phyloP scores from a whole-genome alignment of 192 early-diverging fungal genomes.

The Coemansia sp. region DNA sequence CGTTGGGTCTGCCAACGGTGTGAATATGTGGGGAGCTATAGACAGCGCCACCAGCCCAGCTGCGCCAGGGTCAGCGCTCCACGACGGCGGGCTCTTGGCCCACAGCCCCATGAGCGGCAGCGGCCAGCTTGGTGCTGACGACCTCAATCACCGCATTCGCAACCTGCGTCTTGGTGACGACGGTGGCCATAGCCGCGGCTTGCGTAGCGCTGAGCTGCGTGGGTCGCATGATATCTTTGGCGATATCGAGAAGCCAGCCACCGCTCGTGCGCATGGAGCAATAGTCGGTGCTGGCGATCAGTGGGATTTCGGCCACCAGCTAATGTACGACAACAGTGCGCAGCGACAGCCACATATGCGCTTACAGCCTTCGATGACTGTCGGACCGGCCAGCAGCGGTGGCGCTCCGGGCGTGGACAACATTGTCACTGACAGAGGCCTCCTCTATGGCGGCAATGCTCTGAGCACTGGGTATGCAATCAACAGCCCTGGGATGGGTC shows the following conservation, averaged over 20 bases:
- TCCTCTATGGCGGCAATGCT: constrained; percentile 24
- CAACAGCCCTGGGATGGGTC: constrained; percentile 27
- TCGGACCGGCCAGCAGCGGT: constrained; percentile 5
- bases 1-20: constrained; percentile 9
- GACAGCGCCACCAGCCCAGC: constrained; percentile 17
- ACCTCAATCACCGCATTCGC: constrained; percentile 40
- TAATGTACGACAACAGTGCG: constrained; percentile 15
- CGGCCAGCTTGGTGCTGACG: constrained; percentile 29
- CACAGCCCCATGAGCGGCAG: constrained; percentile 21
- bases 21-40: constrained; percentile 35
- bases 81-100: constrained; percentile 22
- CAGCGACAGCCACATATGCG: constrained; percentile 29
- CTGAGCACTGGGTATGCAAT: constrained; percentile 17
- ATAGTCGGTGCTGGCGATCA: constrained; percentile 36
- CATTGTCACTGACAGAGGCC: constrained; percentile 37
- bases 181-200: constrained; percentile 12
- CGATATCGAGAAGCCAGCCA: constrained; percentile 33
- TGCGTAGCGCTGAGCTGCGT: constrained; percentile 49
- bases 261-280: constrained; percentile 21
- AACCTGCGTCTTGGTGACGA: constrained; percentile 42
- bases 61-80: constrained; percentile 15
- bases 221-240: constrained; percentile 42
- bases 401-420: constrained; percentile 28
- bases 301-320: constrained; percentile 42
- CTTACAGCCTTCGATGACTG: constrained; percentile 20